Evolutionary conservation across 768 basidiomycete genomes (phyloP), one percentile per base, ranked within the genome.

Genomic region (Macrolepiota albuminosa): DNA sequence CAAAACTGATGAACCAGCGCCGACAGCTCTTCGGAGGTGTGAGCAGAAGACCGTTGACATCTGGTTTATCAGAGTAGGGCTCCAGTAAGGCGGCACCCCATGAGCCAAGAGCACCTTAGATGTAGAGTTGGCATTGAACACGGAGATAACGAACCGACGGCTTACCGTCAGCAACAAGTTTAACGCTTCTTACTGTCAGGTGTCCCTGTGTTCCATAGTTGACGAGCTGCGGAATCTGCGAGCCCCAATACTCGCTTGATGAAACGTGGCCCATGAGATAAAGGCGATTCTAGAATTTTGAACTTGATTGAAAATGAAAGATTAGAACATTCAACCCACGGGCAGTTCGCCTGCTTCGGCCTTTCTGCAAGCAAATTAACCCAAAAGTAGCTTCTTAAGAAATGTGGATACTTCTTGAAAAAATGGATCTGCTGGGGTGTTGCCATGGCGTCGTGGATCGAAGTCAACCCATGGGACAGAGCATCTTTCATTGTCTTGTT

Each of bases 41-140:
- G 29, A 84, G 80, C 79, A 98, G 79, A 57, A 92, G 76, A 1
- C 95, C 95, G 9, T 68, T 77, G 29, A 83, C 85, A 0, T 83
- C 79, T 2, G 90, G 86, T 24, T 89, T 84, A 71, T 96, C 92
- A 0, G 85, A 81, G 69, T 97, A 98, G 18, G 93, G 91, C 52
- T 87, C 81, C 6, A 91, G 73, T 58, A 98, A 78, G 0, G 96
- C 95, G 0, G 96, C 95, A 7, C 96, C 95, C 80, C 91, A 92
- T 2, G 90, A 92, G 0, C 96, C 93, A 4, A 98, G 81, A 0
- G 95, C 95, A 45, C 95, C 88, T 89, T 55, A 14, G 11, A 54
- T 5, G 29, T 21, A 7, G 33, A 21, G 40, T 54, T 2, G 18
- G 18, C 14, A n/a, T 54, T 43, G 10, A 31, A 34, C n/a, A 31